Evolutionary conservation across 2,329 filamentous ascomycete species (phyloP), one percentile per base, ranked within the genome.

Genomic region (Aschersonia sp.): DNA sequence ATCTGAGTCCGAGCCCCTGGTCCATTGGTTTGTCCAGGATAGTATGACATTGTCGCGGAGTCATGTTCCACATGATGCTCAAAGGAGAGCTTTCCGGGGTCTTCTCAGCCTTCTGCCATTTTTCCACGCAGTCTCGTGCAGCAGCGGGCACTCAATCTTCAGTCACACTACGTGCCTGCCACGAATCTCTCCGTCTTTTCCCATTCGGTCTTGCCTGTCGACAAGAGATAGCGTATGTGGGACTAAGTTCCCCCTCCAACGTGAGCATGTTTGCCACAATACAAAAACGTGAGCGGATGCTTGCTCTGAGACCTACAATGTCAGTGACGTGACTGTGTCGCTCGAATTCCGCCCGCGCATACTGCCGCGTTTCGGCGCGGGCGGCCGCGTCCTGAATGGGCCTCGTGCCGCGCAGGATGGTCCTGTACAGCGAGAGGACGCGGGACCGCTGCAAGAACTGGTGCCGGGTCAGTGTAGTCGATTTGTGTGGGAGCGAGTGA

Each of bases 141-240:
- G 20, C 32, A 38, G 12, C 32, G 6, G 10, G 32, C 32, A 38
- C 32, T 9, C 32, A 38, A 7, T 38, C 32, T 42, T 6, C 40
- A 42, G 20, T 3, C 20, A 9, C 4, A 9, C 40, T 65, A 68
- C 59, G 66, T 61, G 50, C 61, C 58, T 52, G 55, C 59, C 53
- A 68, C 62, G 58, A 67, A 67, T 54, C 64, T 61, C 61, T 68
- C 76, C 73, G 81, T 80, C 47, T 61, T 69, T 55, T 82, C 75
- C 78, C 78, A 82, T 58, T 82, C 74, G 30, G 77, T 78, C 64
- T 79, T 82, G 47, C 79, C 79, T 3, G 74, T 81, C 7, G 78
- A 80, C 50, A 82, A 61, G 40, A 83, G 69, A 59, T 82, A 82
- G 49, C 75, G 70, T 53, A 82, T 77, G 55, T 82, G 78, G 53